A percentile compares a stretch with the other conserved stretches of the same genome.
These are phyloP conservation scores for Verbascum thapsus DNA, from an alignment of 257 asterid species.

Conservation along the genomic window DNA sequence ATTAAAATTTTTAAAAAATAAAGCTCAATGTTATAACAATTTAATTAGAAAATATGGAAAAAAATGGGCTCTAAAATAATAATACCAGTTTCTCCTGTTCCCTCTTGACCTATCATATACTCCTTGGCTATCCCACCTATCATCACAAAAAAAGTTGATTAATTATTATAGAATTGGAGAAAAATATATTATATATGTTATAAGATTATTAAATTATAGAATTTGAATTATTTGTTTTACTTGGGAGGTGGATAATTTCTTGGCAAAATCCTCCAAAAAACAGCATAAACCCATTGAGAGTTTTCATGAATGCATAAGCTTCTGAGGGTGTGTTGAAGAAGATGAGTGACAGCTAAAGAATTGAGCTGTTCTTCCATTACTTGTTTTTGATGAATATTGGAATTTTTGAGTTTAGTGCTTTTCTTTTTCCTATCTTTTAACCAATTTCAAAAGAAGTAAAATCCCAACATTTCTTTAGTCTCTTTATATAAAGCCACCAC, in stretches of 20 bases:
- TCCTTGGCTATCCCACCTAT: constrained; percentile 97
- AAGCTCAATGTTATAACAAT: constrained; percentile 1
- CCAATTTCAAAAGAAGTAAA: constrained; percentile 54
- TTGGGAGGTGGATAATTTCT: constrained; percentile 99
- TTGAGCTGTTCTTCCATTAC: constrained; percentile 92
- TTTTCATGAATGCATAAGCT: constrained; percentile 87
- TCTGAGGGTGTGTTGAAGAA: constrained; percentile 95
- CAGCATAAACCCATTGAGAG: constrained; percentile 99
- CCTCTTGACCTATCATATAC: constrained; percentile 96
- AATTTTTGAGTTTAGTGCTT: constrained; percentile 12
- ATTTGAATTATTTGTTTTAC: constrained; percentile 51
- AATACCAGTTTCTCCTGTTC: constrained; percentile 90
- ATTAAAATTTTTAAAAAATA: background rate
- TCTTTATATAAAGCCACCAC: constrained; percentile 75
- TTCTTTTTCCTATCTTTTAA: constrained; percentile 29
- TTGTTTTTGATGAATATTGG: no score
- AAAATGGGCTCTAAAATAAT: background rate
- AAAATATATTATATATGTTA: background rate
- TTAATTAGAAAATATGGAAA: background rate
- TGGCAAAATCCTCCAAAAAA: constrained; percentile 98
- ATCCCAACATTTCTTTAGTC: constrained; percentile 70
- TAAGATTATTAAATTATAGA: no score
- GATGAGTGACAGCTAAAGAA: constrained; percentile 89
- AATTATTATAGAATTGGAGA: background rate
- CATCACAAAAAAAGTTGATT: background rate